Conservation (phyloP, 257 asterid species). For the Salvia splendens region DNA sequence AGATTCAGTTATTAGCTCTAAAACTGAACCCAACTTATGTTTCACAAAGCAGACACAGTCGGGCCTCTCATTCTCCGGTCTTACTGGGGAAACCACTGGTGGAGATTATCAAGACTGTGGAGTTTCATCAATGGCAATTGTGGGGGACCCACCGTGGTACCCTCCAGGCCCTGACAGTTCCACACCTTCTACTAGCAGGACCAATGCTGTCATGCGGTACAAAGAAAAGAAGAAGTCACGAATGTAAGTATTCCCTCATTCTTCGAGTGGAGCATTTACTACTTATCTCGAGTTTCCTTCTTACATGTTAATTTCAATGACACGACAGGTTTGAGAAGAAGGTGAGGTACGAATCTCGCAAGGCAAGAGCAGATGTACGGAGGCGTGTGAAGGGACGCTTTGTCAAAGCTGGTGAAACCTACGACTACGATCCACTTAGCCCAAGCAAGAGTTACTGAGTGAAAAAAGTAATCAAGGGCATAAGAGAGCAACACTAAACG, state of each 20-base stretch:
- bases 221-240: constrained; percentile 89
- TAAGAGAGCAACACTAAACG: background rate
- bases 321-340: constrained; percentile 77
- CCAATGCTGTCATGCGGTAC: constrained; percentile 85
- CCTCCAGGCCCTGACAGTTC: constrained; percentile 66
- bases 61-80: constrained; percentile 68
- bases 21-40: constrained; percentile 72
- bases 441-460: constrained; percentile 70
- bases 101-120: constrained; percentile 78
- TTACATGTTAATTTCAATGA: constrained; percentile 10
- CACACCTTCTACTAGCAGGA: constrained; percentile 63
- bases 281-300: background rate
- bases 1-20: constrained; percentile 74
- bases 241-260: constrained; percentile 36
- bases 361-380: constrained; percentile 96
- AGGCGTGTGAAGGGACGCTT: constrained; percentile 96
- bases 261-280: background rate
- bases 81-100: constrained; percentile 59
- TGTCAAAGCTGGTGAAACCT: constrained; percentile 90
- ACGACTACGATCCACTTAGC: constrained; percentile 83
- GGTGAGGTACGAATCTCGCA: constrained; percentile 89
- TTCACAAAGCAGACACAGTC: constrained; percentile 56
- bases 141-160: constrained; percentile 77
- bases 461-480: background rate
- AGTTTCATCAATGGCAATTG: constrained; percentile 53